phyloP scores from a whole-genome alignment of 2,329 filamentous ascomycete species.

The Xenoacremonium recifei region DNA sequence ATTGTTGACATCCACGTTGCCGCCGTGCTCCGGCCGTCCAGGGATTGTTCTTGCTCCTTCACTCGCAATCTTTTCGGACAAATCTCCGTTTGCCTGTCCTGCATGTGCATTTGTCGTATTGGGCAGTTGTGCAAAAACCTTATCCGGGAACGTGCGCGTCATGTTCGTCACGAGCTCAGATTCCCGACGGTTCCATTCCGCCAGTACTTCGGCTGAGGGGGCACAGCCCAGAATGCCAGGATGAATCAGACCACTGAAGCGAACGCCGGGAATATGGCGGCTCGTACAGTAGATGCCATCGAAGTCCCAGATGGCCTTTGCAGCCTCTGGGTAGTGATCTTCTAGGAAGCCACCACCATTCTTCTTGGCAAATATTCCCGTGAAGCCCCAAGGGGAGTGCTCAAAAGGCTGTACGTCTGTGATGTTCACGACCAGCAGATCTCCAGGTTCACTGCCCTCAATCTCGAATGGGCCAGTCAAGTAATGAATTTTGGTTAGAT shows the following conservation, averaged over 20 bases:
- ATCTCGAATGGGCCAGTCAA: constrained; percentile 88
- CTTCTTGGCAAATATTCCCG: constrained; percentile 72
- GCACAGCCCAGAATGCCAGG: constrained; percentile 90
- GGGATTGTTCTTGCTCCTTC: constrained; percentile 87
- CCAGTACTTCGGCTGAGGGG: constrained; percentile 73
- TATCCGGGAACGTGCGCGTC: constrained; percentile 56
- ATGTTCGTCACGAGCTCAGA: constrained; percentile 71
- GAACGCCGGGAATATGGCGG: constrained; percentile 82
- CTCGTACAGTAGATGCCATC: constrained; percentile 70
- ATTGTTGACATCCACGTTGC: constrained; percentile 92
- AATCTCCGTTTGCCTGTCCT: constrained; percentile 56
- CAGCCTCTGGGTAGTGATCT: constrained; percentile 78
- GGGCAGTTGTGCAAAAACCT: constrained; percentile 70
- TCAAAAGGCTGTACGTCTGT: constrained; percentile 90
- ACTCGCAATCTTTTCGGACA: constrained; percentile 65
- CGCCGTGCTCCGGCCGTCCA: constrained; percentile 80
- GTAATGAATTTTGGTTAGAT: constrained; percentile 83
- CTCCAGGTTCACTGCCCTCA: constrained; percentile 79
- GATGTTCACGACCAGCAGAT: constrained; percentile 83
- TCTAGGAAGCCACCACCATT: constrained; percentile 91
- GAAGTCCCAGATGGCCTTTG: constrained; percentile 60
- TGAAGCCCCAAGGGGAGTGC: constrained; percentile 87
- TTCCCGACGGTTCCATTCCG: constrained; percentile 82
- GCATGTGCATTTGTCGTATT: constrained; percentile 71
- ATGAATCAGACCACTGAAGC: constrained; percentile 86